Conservation (phyloP, 1,284 basidiomycete species). For the Fomitopsis betulina region DNA sequence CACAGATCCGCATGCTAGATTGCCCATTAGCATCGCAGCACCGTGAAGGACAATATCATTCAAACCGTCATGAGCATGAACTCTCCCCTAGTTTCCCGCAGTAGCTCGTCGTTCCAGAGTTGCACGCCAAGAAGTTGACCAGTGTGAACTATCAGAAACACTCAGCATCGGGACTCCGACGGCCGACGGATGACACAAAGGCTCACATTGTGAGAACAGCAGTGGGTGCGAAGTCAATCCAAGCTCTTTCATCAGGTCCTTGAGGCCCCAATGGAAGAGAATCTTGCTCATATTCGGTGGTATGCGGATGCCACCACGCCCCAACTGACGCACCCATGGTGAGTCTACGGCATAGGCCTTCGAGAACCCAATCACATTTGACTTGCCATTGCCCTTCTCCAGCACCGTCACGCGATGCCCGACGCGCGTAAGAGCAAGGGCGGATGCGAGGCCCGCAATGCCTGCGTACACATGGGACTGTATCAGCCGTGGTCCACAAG, state of each 20-base stretch:
- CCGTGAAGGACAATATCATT: slow-evolving; percentile 14
- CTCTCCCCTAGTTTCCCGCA: slow-evolving; percentile 50
- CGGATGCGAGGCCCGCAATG: slow-evolving; percentile 3
- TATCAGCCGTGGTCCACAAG: background rate
- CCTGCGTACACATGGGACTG: background rate
- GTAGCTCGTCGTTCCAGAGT: slow-evolving; percentile 48
- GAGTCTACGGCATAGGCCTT: background rate
- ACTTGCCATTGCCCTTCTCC: slow-evolving; percentile 37
- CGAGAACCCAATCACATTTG: slow-evolving; percentile 27
- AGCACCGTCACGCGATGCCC: slow-evolving; percentile 53
- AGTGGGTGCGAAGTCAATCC: slow-evolving; percentile 35
- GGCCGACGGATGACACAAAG: too few species aligned
- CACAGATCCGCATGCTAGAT: slow-evolving; percentile 38
- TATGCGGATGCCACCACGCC: slow-evolving; percentile 40
- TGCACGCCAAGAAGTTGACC: slow-evolving; percentile 47
- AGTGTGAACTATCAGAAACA: slow-evolving; percentile 15
- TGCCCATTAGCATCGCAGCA: background rate
- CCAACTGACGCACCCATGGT: slow-evolving; percentile 3
- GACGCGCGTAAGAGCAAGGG: slow-evolving; percentile 30
- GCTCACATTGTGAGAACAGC: slow-evolving; percentile 34
- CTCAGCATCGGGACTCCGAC: background rate
- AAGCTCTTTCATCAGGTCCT: slow-evolving; percentile 31
- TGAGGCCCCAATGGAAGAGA: slow-evolving; percentile 51
- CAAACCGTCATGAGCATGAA: slow-evolving; percentile 49
- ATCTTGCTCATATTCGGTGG: slow-evolving; percentile 56